phyloP scores from a whole-genome alignment of 2,329 filamentous ascomycete genomes.

The Fusarium graminum region DNA sequence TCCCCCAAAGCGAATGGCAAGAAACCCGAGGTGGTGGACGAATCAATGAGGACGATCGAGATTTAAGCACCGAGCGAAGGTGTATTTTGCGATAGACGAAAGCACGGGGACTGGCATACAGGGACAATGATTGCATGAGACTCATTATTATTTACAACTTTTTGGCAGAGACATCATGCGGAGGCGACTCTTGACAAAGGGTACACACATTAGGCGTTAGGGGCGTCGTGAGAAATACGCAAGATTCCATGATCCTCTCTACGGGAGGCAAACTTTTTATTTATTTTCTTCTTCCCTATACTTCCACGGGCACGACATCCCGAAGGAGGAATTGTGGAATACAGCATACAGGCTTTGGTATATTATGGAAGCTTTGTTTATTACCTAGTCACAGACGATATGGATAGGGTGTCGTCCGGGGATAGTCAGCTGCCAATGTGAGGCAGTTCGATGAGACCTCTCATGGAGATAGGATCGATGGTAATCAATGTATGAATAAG shows the following conservation, averaged over 20 bases:
- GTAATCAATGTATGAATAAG: constrained; percentile 50
- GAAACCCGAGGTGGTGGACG: constrained; percentile 60
- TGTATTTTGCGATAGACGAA: constrained; percentile 43
- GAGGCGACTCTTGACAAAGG: constrained; percentile 44
- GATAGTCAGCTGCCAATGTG: constrained; percentile 19
- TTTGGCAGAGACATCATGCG: constrained; percentile 56
- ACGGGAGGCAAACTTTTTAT: constrained; percentile 29
- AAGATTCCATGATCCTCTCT: constrained; percentile 42
- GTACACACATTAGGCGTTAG: constrained; percentile 48
- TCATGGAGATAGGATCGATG: constrained; percentile 41
- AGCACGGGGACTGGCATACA: constrained; percentile 47
- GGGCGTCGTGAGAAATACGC: constrained; percentile 48
- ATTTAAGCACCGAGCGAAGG: constrained; percentile 57
- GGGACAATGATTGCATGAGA: constrained; percentile 49
- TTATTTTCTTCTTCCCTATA: constrained; percentile 28
- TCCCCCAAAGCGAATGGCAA: constrained; percentile 57
- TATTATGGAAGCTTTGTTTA: constrained; percentile 35
- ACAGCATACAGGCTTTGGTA: constrained; percentile 40
- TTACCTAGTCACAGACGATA: constrained; percentile 14
- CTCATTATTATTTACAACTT: constrained; percentile 45
- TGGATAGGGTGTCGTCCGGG: constrained; percentile 19
- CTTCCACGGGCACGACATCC: constrained; percentile 12
- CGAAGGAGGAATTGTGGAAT: constrained; percentile 19
- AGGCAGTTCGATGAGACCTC: constrained; percentile 19
- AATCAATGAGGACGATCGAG: constrained; percentile 72